These are phyloP conservation scores for Arthrinium phaeospermum DNA, from an alignment of 2,329 filamentous ascomycete species.

Conservation along the genomic window DNA sequence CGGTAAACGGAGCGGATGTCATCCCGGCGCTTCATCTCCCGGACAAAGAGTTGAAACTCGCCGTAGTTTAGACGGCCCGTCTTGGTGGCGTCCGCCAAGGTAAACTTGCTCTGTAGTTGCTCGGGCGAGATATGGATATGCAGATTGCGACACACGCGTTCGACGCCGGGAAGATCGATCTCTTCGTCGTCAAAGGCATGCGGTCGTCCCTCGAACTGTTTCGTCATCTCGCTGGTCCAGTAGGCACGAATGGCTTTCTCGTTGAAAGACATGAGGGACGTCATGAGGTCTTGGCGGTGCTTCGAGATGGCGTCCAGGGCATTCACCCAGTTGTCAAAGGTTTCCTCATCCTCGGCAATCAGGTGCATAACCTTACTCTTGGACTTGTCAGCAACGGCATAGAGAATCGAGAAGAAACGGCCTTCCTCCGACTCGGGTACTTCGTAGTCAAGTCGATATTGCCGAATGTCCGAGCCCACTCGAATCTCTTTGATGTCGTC, in stretches of 20 bases:
- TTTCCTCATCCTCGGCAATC: constrained; percentile 75
- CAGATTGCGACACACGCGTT: constrained; percentile 83
- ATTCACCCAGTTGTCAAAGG: constrained; percentile 79
- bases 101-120: constrained; percentile 76
- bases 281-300: constrained; percentile 88
- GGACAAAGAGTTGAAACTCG: constrained; percentile 85
- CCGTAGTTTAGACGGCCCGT: constrained; percentile 74
- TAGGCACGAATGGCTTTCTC: constrained; percentile 82
- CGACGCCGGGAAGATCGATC: constrained; percentile 79
- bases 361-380: constrained; percentile 90
- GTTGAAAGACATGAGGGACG: constrained; percentile 83
- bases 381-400: constrained; percentile 76
- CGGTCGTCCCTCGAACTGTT: constrained; percentile 61
- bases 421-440: constrained; percentile 70
- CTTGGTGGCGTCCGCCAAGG: constrained; percentile 68
- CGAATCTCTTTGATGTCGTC: constrained; percentile 95
- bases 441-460: constrained; percentile 85
- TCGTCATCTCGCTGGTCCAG: constrained; percentile 85
- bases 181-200: constrained; percentile 66
- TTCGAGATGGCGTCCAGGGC: constrained; percentile 85
- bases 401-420: constrained; percentile 90
- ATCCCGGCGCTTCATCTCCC: constrained; percentile 80
- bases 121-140: constrained; percentile 88
- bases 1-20: constrained; percentile 81
- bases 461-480: constrained; percentile 80